Evolutionary conservation across 1,284 basidiomycete species (phyloP).

Genomic region (Retiboletus flavoniger): DNA sequence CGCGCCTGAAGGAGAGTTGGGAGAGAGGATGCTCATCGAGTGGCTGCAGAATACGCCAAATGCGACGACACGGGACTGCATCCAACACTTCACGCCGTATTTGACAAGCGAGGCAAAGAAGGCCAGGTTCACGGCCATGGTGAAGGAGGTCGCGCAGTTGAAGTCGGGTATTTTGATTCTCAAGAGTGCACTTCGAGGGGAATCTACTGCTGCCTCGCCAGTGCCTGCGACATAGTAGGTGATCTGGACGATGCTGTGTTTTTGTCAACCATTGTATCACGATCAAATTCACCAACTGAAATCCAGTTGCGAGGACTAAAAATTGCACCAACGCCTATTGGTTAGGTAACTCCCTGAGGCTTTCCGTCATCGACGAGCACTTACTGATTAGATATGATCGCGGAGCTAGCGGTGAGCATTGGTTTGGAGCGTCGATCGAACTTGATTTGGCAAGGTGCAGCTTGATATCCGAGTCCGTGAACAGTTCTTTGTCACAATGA

Average conservation of each 20-base stretch:
- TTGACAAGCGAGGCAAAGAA: conserved; percentile 68
- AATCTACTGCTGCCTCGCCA: conserved; percentile 28
- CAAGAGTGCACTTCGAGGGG: conserved; percentile 43
- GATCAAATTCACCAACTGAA: conserved; percentile 18
- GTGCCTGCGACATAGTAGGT: conserved; percentile 28
- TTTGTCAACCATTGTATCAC: conserved; percentile 22
- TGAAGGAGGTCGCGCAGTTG: conserved; percentile 72
- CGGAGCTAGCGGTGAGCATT: conserved; percentile 14
- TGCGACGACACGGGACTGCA: conserved; percentile 71
- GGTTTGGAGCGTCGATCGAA: conserved; percentile 22
- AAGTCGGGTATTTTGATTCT: conserved; percentile 65
- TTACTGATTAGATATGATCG: background rate
- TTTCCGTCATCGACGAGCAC: background rate
- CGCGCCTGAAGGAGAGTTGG: conserved; percentile 54
- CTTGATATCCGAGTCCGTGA: background rate
- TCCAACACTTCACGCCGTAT: conserved; percentile 73
- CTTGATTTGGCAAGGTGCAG: conserved; percentile 20
- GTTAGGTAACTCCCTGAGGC: background rate
- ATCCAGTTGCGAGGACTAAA: conserved; percentile 8
- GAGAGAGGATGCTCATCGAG: conserved; percentile 63
- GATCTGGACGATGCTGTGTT: conserved; percentile 14
- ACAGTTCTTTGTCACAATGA: background rate
- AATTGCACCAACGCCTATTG: background rate
- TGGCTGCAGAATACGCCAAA: conserved; percentile 66
- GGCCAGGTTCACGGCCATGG: conserved; percentile 66